phyloP scores from a whole-genome alignment of 176 grass and related monocot species.

The Musa beccarii region DNA sequence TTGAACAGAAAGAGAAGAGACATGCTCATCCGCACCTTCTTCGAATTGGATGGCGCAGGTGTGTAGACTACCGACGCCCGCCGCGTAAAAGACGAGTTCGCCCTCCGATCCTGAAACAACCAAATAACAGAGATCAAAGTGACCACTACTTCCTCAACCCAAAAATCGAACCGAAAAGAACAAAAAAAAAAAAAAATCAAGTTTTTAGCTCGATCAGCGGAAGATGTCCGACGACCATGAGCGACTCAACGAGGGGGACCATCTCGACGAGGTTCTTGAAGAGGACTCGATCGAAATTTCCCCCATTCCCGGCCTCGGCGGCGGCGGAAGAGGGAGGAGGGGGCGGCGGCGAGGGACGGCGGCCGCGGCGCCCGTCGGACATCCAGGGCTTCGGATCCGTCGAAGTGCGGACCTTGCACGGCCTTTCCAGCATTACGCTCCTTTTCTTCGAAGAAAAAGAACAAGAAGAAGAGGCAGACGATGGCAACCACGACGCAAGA shows the following conservation, averaged over 20 bases:
- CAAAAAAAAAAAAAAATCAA: slow-evolving; percentile 2
- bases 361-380: not conserved
- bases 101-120: slow-evolving; percentile 55
- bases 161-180: not conserved
- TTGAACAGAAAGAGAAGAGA: not conserved
- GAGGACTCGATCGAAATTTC: slow-evolving; percentile 85
- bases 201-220: not conserved
- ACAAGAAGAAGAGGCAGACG: no score
- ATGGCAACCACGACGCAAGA: not conserved
- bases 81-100: slow-evolving; percentile 67
- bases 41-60: slow-evolving; percentile 48
- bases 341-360: not conserved
- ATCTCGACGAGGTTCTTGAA: slow-evolving; percentile 96
- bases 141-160: not conserved
- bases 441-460: no score
- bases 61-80: slow-evolving; percentile 74
- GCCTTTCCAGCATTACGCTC: slow-evolving; percentile 6
- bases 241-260: slow-evolving; percentile 94
- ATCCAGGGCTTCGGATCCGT: not conserved
- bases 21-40: slow-evolving; percentile 42
- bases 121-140: not conserved
- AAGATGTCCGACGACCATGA: slow-evolving; percentile 42
- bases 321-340: not conserved
- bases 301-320: not conserved
- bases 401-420: not conserved